Evolutionary conservation across 768 basidiomycete species (phyloP).

Genomic region (Mrakia blollopis): DNA sequence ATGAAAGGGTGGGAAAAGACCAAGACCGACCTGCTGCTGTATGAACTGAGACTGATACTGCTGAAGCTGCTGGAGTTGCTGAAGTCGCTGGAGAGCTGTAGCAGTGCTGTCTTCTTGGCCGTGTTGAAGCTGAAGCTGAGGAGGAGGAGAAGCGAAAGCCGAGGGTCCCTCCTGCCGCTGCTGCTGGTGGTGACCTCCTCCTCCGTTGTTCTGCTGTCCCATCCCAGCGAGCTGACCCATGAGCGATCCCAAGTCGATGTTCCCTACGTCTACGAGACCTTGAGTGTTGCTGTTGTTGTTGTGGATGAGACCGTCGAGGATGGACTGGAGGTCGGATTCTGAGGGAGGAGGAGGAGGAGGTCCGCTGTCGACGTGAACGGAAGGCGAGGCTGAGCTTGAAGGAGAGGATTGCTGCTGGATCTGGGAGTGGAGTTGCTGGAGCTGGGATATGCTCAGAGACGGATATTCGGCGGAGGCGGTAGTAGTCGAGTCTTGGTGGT

Average conservation of each 20-base stretch:
- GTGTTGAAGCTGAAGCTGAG: not conserved
- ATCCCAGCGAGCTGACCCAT: not conserved
- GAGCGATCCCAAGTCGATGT: not conserved
- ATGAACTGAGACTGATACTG: conserved; percentile 79
- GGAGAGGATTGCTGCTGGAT: not conserved
- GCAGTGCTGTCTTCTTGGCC: not conserved
- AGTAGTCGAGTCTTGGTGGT: not conserved
- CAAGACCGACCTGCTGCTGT: conserved; percentile 69
- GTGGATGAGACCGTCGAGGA: not conserved
- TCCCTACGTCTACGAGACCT: not conserved
- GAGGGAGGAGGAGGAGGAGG: not conserved
- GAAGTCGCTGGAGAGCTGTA: conserved; percentile 12
- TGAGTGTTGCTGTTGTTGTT: not conserved
- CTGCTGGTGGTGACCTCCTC: not conserved
- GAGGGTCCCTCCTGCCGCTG: conserved; percentile 11
- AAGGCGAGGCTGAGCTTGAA: not conserved
- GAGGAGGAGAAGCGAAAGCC: not conserved
- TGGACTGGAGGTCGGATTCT: not conserved
- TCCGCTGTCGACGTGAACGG: not conserved
- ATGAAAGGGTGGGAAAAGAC: conserved; percentile 23
- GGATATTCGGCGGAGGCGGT: not conserved
- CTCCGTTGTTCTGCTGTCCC: not conserved
- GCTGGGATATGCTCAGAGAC: conserved; percentile 2
- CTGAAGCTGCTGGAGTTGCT: conserved; percentile 57
- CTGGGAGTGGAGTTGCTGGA: not conserved